Base-by-base conservation (phyloP, 371 early-diverging fungal species). In the Rhizomucor miehei region DNA sequence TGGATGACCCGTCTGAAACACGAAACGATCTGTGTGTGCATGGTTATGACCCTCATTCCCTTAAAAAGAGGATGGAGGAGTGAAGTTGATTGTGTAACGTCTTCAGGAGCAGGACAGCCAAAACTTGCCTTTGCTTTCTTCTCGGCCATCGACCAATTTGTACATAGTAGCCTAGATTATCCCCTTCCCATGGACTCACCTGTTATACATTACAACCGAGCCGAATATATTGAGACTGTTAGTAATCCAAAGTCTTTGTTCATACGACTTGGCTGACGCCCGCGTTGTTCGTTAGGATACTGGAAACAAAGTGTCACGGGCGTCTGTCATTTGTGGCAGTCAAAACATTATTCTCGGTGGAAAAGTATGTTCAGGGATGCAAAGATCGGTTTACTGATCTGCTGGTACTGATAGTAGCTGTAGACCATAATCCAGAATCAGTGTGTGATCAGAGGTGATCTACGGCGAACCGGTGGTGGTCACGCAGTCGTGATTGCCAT, bases 301-400 rank as follows among this genome's bases (percentile, higher is more conserved):
- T 1, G 95, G 97, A 41, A 97, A 96, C 78, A 94, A 93, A 75
- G 93, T 97, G 51, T 88, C 89, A 62, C 80, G 95, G 41, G 89
- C 89, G 68, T 89, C 93, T 13, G 82, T 88, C 53, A 95, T 97
- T 60, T 90, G 88, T 65, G 94, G 94, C 21, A 87, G 90, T 67
- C 92, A 96, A 65, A 95, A 97, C 75, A 97, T 97, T 56, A 90
- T 95, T 43, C 84, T 97, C 14, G 94, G 94, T 25, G 96, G 95
- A 61, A 94, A 91, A 84, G 90, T 89, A 76, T 41, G 35, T n/a
- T n/a, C n/a, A n/a, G n/a, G n/a, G n/a, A n/a, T n/a, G n/a, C n/a
- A 16, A 19, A 20, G 3, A 17, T 29, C 16, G 13, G 19, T 11
- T 11, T 38, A n/a, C 17, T 45, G 13, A 8, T 24, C 50, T 3